These are phyloP conservation scores for Colletotrichum graminicola DNA, from an alignment of 2,329 filamentous ascomycete genomes.

Conservation along the genomic window DNA sequence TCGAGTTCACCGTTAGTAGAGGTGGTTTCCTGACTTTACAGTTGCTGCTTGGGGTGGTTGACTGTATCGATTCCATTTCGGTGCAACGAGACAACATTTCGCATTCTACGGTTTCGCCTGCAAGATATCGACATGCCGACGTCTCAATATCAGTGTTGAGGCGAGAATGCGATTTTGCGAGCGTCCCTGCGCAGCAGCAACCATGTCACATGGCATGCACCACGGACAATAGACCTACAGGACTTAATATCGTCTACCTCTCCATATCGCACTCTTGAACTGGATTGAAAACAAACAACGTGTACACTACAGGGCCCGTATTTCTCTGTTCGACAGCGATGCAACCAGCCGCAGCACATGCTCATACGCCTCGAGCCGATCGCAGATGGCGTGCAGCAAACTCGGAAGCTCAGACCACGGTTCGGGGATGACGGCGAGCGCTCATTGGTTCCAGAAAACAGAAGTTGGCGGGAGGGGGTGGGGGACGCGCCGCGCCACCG, in stretches of 20 bases:
- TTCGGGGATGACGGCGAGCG: not conserved
- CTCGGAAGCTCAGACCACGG: slow-evolving; percentile 30
- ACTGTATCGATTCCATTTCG: not conserved
- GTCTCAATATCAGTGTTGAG: not conserved
- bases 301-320: not conserved
- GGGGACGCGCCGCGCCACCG: slow-evolving; percentile 14
- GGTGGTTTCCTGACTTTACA: not conserved
- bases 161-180: not conserved
- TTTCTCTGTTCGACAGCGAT: not conserved
- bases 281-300: not conserved
- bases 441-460: slow-evolving; percentile 3
- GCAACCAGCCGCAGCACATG: slow-evolving; percentile 5
- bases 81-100: not conserved
- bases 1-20: not conserved
- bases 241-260: not conserved
- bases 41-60: not conserved
- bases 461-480: slow-evolving; percentile 13
- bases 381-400: slow-evolving; percentile 38
- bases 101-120: not conserved
- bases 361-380: slow-evolving; percentile 18
- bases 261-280: not conserved
- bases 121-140: not conserved
- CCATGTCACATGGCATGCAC: not conserved
- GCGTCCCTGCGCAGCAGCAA: not conserved
- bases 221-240: not conserved